Conservation (phyloP, 2,329 filamentous ascomycete genomes). For the Fusarium sp. region DNA sequence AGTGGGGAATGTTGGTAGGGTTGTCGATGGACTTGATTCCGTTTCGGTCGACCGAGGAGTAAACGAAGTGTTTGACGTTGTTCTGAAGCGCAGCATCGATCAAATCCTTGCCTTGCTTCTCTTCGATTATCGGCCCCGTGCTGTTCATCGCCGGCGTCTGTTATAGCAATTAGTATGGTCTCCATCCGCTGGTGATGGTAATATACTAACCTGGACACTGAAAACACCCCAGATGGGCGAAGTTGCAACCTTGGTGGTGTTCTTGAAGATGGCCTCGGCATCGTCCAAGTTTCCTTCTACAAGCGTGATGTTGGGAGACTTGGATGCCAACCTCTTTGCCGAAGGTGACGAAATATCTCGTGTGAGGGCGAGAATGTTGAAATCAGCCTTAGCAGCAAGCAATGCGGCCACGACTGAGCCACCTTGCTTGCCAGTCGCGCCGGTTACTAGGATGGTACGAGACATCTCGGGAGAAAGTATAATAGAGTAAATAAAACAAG, state of each 20-base stretch:
- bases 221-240: background rate
- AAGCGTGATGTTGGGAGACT: background rate
- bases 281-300: background rate
- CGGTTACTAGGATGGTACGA: too few species aligned
- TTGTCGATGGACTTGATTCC: background rate
- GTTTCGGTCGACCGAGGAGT: background rate
- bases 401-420: background rate
- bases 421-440: background rate
- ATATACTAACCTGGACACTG: background rate
- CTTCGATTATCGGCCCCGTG: background rate
- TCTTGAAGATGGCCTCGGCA: background rate
- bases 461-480: background rate
- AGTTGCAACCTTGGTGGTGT: background rate
- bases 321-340: background rate
- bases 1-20: background rate
- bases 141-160: background rate
- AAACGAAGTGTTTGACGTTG: background rate
- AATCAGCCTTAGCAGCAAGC: background rate
- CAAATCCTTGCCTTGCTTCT: background rate
- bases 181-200: background rate
- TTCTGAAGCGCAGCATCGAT: background rate
- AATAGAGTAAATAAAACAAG: too few species aligned
- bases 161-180: background rate
- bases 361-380: background rate
- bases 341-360: background rate